Conservation (phyloP, 805 yeast species). For the Hanseniaspora vineae region DNA sequence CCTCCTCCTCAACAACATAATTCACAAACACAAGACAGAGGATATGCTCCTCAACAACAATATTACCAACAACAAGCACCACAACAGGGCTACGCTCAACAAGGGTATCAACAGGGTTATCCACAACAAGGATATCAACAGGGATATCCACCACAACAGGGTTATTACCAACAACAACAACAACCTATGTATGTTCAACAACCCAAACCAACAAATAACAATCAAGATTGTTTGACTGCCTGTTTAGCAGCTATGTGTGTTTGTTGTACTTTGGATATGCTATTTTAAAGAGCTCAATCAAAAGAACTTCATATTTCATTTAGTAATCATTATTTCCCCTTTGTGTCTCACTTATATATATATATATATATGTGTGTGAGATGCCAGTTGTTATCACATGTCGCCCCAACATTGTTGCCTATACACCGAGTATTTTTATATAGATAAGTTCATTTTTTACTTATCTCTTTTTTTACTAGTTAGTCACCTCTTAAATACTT, state of each 20-base stretch:
- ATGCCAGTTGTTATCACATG: no score
- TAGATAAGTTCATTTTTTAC: not conserved
- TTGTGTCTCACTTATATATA: no score
- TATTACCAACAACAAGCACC: slow-evolving; percentile 12
- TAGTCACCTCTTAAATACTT: no score
- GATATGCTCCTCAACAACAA: slow-evolving; percentile 9
- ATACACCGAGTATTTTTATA: no score
- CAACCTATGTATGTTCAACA: slow-evolving; percentile 44
- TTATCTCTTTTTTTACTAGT: no score
- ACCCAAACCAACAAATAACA: slow-evolving; percentile 26
- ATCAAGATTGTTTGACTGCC: slow-evolving; percentile 35
- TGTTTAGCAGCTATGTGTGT: slow-evolving; percentile 44
- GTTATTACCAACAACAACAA: slow-evolving; percentile 29
- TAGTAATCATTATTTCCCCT: no score
- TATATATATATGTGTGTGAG: no score
- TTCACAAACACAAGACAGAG: slow-evolving; percentile 1
- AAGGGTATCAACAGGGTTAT: slow-evolving; percentile 28
- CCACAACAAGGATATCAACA: slow-evolving; percentile 32
- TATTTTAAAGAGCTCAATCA: slow-evolving; percentile 31
- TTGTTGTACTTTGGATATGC: slow-evolving; percentile 41
- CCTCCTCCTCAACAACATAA: slow-evolving; percentile 5
- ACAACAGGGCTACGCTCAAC: slow-evolving; percentile 26
- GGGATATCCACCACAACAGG: slow-evolving; percentile 22
- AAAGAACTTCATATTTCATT: no score
- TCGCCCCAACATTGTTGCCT: no score